These are phyloP conservation scores for Microdochium trichocladiopsis DNA, from an alignment of 2,329 filamentous ascomycete genomes.

Conservation along the genomic window DNA sequence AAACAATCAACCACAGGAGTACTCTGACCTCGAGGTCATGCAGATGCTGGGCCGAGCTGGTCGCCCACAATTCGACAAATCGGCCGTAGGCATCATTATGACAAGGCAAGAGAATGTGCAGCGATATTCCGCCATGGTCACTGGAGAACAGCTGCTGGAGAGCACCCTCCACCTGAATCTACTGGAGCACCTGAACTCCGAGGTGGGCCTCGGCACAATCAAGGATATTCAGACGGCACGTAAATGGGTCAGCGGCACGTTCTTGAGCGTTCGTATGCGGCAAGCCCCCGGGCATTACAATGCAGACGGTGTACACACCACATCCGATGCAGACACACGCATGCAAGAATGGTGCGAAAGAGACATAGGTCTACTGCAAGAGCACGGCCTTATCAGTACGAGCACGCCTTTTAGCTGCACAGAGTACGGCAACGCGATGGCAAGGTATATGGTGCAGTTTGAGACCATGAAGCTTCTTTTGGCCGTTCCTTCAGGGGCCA, in stretches of 20 bases:
- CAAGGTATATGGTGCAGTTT: slow-evolving; percentile 73
- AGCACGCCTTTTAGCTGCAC: slow-evolving; percentile 51
- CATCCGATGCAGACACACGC: slow-evolving; percentile 49
- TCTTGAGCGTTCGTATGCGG: slow-evolving; percentile 67
- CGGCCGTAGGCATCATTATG: slow-evolving; percentile 71
- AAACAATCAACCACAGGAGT: slow-evolving; percentile 56
- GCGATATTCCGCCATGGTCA: slow-evolving; percentile 67
- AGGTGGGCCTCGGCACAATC: slow-evolving; percentile 71
- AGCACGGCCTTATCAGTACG: slow-evolving; percentile 47
- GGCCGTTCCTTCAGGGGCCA: slow-evolving; percentile 50
- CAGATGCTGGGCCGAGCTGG: slow-evolving; percentile 86
- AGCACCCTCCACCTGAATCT: slow-evolving; percentile 73
- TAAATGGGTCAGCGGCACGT: slow-evolving; percentile 70
- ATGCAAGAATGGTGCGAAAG: slow-evolving; percentile 65
- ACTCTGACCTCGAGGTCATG: slow-evolving; percentile 78
- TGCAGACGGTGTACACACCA: slow-evolving; percentile 44
- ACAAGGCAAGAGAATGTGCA: slow-evolving; percentile 58
- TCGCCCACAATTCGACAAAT: slow-evolving; percentile 74
- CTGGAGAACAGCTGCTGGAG: slow-evolving; percentile 66
- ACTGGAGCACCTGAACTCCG: slow-evolving; percentile 78
- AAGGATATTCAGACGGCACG: slow-evolving; percentile 57
- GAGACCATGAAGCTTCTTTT: slow-evolving; percentile 71
- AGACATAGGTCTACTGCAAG: slow-evolving; percentile 58
- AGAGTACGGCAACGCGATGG: slow-evolving; percentile 73
- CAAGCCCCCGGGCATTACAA: slow-evolving; percentile 67